Evolutionary conservation across 2,329 filamentous ascomycete genomes (phyloP).

Genomic region (Fusarium sacchari): DNA sequence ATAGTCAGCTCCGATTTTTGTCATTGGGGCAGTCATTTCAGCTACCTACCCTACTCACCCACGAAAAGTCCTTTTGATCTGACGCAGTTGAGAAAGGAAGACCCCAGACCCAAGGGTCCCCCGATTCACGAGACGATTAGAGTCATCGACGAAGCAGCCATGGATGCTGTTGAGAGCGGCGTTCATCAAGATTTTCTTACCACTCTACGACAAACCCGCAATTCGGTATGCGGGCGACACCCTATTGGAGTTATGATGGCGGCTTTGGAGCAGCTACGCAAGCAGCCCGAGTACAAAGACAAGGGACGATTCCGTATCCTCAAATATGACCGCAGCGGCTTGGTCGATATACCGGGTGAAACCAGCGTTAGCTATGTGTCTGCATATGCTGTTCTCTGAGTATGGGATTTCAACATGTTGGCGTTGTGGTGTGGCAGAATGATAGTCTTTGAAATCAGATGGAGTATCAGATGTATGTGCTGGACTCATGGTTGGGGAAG

Average conservation of each 20-base stretch:
- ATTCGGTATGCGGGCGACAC: conserved; percentile 94
- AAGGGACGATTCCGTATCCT: conserved; percentile 78
- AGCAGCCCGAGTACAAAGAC: conserved; percentile 47
- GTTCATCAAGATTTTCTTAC: conserved; percentile 75
- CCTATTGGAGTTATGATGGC: conserved; percentile 95
- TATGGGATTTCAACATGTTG: neutral
- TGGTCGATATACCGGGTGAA: conserved; percentile 74
- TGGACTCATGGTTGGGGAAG: neutral
- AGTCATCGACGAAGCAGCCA: conserved; percentile 80
- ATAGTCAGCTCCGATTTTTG: conserved; percentile 96
- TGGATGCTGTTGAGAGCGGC: conserved; percentile 85
- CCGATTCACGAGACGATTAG: conserved; percentile 88
- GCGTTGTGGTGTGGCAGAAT: neutral
- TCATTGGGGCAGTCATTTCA: conserved; percentile 89
- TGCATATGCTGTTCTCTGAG: conserved; percentile 71
- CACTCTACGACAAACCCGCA: conserved; percentile 76
- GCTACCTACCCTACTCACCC: conserved; percentile 78
- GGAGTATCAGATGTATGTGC: neutral
- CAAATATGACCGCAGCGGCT: conserved; percentile 85
- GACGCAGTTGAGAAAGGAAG: conserved; percentile 50
- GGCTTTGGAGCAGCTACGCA: conserved; percentile 74
- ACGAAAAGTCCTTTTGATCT: conserved; percentile 53
- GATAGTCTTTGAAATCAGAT: neutral
- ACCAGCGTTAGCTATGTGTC: conserved; percentile 96
- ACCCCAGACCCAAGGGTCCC: conserved; percentile 50